Conservation (phyloP, 768 basidiomycete genomes). For the Rhodosporidiobolus sp. region DNA sequence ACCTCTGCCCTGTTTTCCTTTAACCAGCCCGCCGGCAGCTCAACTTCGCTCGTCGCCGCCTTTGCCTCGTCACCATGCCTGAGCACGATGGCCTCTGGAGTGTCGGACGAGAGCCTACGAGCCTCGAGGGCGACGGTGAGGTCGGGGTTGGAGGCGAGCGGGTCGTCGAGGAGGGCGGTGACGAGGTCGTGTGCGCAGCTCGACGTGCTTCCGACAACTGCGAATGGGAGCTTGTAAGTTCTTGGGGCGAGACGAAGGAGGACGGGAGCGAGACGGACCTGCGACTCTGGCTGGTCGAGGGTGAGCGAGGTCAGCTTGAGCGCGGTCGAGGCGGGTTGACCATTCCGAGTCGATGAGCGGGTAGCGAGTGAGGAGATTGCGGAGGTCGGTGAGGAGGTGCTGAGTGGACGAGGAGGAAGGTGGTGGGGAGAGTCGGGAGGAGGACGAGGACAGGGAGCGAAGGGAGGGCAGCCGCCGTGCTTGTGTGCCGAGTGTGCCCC, state of each 20-base stretch:
- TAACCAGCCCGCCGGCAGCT: slow-evolving; percentile 25
- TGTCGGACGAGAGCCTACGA: neutral
- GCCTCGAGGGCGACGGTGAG: slow-evolving; percentile 29
- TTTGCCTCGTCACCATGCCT: slow-evolving; percentile 9
- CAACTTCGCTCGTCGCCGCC: neutral
- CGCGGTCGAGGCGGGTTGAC: neutral
- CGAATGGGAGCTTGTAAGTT: neutral
- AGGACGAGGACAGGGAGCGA: neutral
- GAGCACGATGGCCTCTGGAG: slow-evolving; percentile 16
- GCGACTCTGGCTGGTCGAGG: slow-evolving; percentile 9
- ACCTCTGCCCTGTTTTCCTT: slow-evolving; percentile 16
- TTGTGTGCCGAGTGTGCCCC: neutral
- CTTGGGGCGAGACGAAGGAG: too few relatives aligned
- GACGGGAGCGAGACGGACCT: neutral
- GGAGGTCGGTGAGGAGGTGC: slow-evolving; percentile 1
- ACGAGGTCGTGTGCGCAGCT: slow-evolving; percentile 12
- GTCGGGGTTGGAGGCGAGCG: slow-evolving; percentile 22
- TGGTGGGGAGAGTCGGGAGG: slow-evolving; percentile 1
- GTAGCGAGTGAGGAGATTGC: neutral
- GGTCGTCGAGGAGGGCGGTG: slow-evolving; percentile 33
- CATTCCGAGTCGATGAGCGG: slow-evolving; percentile 14
- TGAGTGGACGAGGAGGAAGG: neutral
- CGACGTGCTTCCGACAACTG: slow-evolving; percentile 24
- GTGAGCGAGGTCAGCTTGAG: slow-evolving; percentile 6
- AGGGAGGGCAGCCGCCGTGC: neutral